Base-by-base conservation (phyloP, 371 early-diverging fungal genomes). In the Lichtheimia ornata region DNA sequence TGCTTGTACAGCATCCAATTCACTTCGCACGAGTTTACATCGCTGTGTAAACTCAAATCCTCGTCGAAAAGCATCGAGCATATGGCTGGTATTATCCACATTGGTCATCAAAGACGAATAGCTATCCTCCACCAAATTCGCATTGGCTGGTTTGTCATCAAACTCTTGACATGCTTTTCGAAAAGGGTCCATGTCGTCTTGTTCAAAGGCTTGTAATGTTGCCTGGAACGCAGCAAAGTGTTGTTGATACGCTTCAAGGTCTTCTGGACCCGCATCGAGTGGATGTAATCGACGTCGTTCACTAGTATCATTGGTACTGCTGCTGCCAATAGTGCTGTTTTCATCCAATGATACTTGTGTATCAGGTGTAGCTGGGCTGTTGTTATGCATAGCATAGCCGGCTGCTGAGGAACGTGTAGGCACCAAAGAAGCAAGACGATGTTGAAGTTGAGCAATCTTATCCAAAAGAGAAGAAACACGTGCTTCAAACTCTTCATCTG, bases 1-100 rank as follows among this genome's bases (percentile, higher is more conserved):
- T 50, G 72, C 52, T 50, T 82, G 72, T 20, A 83, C 73, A 27
- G 73, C 58, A 25, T 83, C 81, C 14, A 83, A 60, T 17, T 77
- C 83, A 30, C 71, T 74, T 1, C 77, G 74, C 6, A 82, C 78
- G 1, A 67, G 59, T 0, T 50, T 17, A 35, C 71, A 70, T 41
- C 59, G 57, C 9, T 71, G 67, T 14, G 71, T 64, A 72, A 78
- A 78, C 1, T 61, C 51, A 62, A 65, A 72, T 1, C 73, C 74
- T 15, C 66, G 59, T 47, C 70, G 58, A 50, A 74, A 78, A 2
- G 50, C 51, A 17, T 63, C 52, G 2, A 78, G 41, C 11, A 61
- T 54, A 5, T 30, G 53, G n/a, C 70, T 69, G 2, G 63, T 66
- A 3, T 58, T 62, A 9, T 72, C 75, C 35, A 69, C 61, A n/a